Evolutionary conservation across 441 rosid genomes (phyloP).

Genomic region (Monsonia emarginata): DNA sequence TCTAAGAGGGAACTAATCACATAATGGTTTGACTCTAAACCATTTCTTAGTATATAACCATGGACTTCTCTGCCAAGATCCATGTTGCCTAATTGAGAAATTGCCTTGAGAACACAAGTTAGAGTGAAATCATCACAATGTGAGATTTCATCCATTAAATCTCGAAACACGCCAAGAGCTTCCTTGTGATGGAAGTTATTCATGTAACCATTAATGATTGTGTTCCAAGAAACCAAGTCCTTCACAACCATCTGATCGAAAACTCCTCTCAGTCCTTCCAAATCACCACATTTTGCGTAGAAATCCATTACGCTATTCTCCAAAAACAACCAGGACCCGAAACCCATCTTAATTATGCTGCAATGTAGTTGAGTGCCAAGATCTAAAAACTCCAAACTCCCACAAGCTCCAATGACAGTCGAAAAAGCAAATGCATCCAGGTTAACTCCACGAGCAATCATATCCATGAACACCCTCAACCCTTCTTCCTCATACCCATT

Average conservation of each 20-base stretch:
- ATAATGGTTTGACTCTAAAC: slow-evolving; percentile 18
- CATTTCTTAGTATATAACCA: slow-evolving; percentile 18
- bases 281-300: slow-evolving; percentile 24
- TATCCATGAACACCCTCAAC: slow-evolving; percentile 19
- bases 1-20: slow-evolving; percentile 26
- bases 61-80: slow-evolving; percentile 25
- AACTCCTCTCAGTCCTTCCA: slow-evolving; percentile 18
- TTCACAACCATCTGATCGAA: slow-evolving; percentile 17
- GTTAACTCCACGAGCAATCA: slow-evolving; percentile 15
- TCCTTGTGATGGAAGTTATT: slow-evolving; percentile 18
- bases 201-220: slow-evolving; percentile 23
- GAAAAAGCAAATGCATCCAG: slow-evolving; percentile 26
- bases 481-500: slow-evolving; percentile 22
- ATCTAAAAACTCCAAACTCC: slow-evolving; percentile 11
- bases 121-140: slow-evolving; percentile 25
- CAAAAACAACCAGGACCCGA: slow-evolving; percentile 15
- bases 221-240: slow-evolving; percentile 32
- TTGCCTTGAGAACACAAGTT: slow-evolving; percentile 22
- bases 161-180: slow-evolving; percentile 18
- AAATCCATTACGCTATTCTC: slow-evolving; percentile 27
- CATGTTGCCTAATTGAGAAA: slow-evolving; percentile 16
- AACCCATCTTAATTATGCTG: slow-evolving; percentile 20
- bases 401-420: slow-evolving; percentile 20
- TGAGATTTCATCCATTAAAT: slow-evolving; percentile 18
- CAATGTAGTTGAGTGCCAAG: slow-evolving; percentile 22